Base-by-base conservation (phyloP, 2,329 filamentous ascomycete species). In the Camillea tinctor region DNA sequence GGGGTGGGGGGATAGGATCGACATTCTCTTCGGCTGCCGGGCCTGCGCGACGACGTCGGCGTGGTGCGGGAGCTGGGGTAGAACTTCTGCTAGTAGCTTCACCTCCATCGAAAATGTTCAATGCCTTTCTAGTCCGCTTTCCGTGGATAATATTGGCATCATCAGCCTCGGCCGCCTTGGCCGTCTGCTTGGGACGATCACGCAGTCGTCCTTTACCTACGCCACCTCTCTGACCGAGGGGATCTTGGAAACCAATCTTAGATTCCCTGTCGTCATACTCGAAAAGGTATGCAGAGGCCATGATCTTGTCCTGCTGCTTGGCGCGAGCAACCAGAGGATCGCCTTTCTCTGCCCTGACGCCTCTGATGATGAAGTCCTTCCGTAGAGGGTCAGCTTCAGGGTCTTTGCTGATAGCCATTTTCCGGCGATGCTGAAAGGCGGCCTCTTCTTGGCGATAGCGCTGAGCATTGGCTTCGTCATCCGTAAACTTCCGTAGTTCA, bases 231-330 rank as follows among this genome's bases (percentile, higher is more conserved):
- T 88, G 84, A 9, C 77, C 79, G 40, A 83, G 75, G 0, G 84
- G 84, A 60, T 88, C 84, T 68, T 89, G 87, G 40, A 78, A 77
- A 20, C 85, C 84, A 60, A 87, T 78, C 71, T 84, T 84, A 61
- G 80, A 80, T 2, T 81, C 79, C 55, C 85, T 81, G 9, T 81
- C 78, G 65, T 88, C 85, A 64, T 87, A 85, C 61, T 86, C 82
- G 66, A 88, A 87, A 17, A 82, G 81, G 67, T 88, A 88, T 1
- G 81, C 78, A 61, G 82, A 78, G 7, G 86, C 84, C 79, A 85
- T 83, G 62, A 86, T 77, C 58, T 78, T 78, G 72, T 88, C 84
- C 69, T 88, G 82, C 56, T 78, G 70, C 58, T 71, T 70, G 50
- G 72, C 68, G 61, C 83, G 80, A 4, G 80, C 76, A 50, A 83